Base-by-base conservation (phyloP, 1,284 basidiomycete genomes). In the Baeospora myosura region DNA sequence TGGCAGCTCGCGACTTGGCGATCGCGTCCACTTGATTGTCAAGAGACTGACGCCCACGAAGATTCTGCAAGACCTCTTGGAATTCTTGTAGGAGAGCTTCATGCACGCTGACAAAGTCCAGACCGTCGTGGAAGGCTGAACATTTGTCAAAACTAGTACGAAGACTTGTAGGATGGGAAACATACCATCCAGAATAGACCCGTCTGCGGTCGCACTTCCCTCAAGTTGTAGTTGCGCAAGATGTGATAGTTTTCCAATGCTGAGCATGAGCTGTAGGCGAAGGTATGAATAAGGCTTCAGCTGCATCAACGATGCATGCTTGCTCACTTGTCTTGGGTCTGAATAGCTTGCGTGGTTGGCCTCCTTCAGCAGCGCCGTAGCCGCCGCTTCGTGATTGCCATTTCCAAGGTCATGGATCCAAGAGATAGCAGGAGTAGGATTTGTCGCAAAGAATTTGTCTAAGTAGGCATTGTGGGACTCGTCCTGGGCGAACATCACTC, bases 381-480 rank as follows among this genome's bases (percentile, higher is more conserved):
- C 80, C 2, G 91, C 90, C 3, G 66, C 62, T 5, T 71, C 75
- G 57, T 81, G 89, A 28, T 78, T 70, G 16, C 69, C 69, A 46
- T 84, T 80, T 0, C 79, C 81, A 32, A 98, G 64, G 60, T 96
- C 82, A 59, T 98, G 88, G 32, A 98, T 70, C 96, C 95, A 98
- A 0, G 88, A 85, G 36, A 93, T 74, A 12, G 76, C 64, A 10
- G 79, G 71, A 53, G 84, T 72, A 0, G 74, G 73, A 42, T 78
- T 67, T 37, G 75, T 64, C 3, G 67, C 63, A 55, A 98, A 88
- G 63, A 88, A 94, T 28, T 69, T 69, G 50, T 88, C 84, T 45
- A 98, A 68, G 38, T 89, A 78, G 0, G 60, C 60, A 20, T 66
- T 64, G 48, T 86, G 78, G 11, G 68, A 63, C 30, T 77, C 70